These are phyloP conservation scores for Metarhizium robertsii DNA, from an alignment of 2,329 filamentous ascomycete species.

Conservation along the genomic window DNA sequence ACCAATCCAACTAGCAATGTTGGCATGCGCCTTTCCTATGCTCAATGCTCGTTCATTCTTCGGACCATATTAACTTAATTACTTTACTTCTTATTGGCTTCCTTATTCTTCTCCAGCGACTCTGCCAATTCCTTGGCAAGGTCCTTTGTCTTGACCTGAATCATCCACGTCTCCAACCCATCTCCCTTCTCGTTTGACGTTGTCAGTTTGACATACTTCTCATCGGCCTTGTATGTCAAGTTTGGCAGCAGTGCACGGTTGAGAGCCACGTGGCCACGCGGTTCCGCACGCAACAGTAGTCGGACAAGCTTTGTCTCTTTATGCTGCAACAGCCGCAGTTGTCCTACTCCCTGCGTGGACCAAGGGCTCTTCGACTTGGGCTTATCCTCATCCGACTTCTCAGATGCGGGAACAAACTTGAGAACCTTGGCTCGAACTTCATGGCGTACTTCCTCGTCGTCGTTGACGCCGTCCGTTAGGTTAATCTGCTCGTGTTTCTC, in stretches of 20 bases:
- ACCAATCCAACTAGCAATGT: neutral
- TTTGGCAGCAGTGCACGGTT: conserved; percentile 57
- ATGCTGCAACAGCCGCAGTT: conserved; percentile 64
- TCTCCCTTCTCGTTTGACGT: conserved; percentile 49
- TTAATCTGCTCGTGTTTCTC: conserved; percentile 61
- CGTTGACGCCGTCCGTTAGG: conserved; percentile 58
- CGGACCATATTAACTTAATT: neutral
- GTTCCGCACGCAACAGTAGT: conserved; percentile 65
- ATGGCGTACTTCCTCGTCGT: conserved; percentile 61
- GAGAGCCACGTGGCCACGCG: conserved; percentile 62
- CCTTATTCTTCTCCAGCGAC: conserved; percentile 44
- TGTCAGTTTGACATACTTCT: conserved; percentile 51
- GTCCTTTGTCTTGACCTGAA: conserved; percentile 59
- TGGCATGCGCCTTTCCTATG: conserved; percentile 2
- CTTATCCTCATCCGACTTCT: conserved; percentile 35
- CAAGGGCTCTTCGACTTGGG: conserved; percentile 49
- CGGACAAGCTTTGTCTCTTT: conserved; percentile 58
- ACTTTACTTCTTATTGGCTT: conserved; percentile 42
- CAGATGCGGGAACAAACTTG: conserved; percentile 44
- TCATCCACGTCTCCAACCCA: conserved; percentile 58
- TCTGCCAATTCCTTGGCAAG: conserved; percentile 44
- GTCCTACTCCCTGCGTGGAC: conserved; percentile 62
- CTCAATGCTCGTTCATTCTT: neutral
- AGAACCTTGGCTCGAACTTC: conserved; percentile 63
- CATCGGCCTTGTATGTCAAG: conserved; percentile 51